phyloP scores from a whole-genome alignment of 148 eudicot species.

The Chenopodium quinoa region DNA sequence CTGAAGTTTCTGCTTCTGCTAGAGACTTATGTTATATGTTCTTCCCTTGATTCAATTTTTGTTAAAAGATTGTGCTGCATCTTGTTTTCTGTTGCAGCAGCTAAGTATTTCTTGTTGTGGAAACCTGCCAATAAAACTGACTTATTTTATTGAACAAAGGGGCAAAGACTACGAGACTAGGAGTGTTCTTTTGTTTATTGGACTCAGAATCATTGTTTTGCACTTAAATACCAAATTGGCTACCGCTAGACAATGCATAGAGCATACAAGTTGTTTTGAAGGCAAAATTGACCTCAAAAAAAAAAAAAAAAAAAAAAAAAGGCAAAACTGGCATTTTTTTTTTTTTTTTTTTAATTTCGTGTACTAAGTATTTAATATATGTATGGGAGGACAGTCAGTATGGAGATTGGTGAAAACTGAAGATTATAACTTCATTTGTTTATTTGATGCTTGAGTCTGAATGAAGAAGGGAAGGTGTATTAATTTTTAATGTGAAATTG shows the following conservation, averaged over 20 bases:
- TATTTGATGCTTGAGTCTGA: neutral
- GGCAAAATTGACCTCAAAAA: neutral
- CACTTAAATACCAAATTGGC: neutral
- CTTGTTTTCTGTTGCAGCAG: neutral
- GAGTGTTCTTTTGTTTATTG: neutral
- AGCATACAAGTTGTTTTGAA: neutral
- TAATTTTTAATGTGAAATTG: neutral
- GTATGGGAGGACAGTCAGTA: neutral
- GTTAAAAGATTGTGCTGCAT: neutral
- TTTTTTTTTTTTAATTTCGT: neutral
- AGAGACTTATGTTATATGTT: neutral
- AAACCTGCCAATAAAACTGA: neutral
- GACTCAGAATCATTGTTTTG: neutral
- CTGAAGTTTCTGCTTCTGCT: neutral
- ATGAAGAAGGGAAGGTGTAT: neutral
- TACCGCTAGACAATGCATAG: neutral
- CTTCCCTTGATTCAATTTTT: neutral
- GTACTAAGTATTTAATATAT: neutral
- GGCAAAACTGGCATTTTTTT: neutral
- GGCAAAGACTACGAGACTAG: neutral
- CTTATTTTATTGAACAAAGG: neutral
- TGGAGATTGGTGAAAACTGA: neutral
- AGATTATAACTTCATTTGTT: neutral
- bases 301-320: no score
- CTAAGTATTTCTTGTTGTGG: neutral